Percentiles rank a stretch among this genome's conserved stretches.
Conservation (phyloP, 2,329 filamentous ascomycete genomes). For the Penicillium sp. region DNA sequence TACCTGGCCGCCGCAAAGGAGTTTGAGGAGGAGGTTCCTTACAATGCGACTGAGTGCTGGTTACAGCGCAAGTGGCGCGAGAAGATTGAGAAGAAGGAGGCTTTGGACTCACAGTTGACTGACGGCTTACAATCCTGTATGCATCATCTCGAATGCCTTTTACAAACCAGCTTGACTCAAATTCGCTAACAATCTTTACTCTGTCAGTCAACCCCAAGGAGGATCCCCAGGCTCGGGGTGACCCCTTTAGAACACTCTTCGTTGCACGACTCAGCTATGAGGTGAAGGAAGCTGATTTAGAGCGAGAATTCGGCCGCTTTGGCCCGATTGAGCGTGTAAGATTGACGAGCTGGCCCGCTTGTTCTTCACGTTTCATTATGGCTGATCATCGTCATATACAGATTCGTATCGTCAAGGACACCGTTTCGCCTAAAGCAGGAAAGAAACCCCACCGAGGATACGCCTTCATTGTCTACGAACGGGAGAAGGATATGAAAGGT, state of each 20-base stretch:
- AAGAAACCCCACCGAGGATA: slow-evolving; percentile 86
- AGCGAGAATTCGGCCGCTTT: slow-evolving; percentile 90
- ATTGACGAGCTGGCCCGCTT: slow-evolving; percentile 38
- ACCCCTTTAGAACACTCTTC: slow-evolving; percentile 94
- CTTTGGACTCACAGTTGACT: slow-evolving; percentile 64
- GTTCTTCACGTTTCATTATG: background rate
- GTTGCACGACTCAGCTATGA: slow-evolving; percentile 89
- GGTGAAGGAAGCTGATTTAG: slow-evolving; percentile 83
- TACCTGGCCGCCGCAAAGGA: slow-evolving; percentile 74
- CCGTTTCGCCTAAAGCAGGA: slow-evolving; percentile 68
- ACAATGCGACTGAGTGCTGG: slow-evolving; percentile 88
- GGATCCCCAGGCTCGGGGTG: slow-evolving; percentile 86
- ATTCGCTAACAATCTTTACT: slow-evolving; percentile 13
- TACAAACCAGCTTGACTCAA: background rate
- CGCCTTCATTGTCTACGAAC: slow-evolving; percentile 94
- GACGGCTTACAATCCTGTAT: slow-evolving; percentile 70
- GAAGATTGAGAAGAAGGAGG: slow-evolving; percentile 76
- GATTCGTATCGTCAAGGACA: slow-evolving; percentile 87
- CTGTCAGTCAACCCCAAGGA: slow-evolving; percentile 74
- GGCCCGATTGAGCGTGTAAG: slow-evolving; percentile 89
- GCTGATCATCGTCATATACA: slow-evolving; percentile 43
- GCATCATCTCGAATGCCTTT: slow-evolving; percentile 14
- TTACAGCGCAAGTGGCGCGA: slow-evolving; percentile 82
- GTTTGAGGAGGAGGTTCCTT: slow-evolving; percentile 77
- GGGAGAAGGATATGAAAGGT: slow-evolving; percentile 99